These are phyloP conservation scores for Naganishia sp. DNA, from an alignment of 1,284 basidiomycete genomes.

Conservation along the genomic window DNA sequence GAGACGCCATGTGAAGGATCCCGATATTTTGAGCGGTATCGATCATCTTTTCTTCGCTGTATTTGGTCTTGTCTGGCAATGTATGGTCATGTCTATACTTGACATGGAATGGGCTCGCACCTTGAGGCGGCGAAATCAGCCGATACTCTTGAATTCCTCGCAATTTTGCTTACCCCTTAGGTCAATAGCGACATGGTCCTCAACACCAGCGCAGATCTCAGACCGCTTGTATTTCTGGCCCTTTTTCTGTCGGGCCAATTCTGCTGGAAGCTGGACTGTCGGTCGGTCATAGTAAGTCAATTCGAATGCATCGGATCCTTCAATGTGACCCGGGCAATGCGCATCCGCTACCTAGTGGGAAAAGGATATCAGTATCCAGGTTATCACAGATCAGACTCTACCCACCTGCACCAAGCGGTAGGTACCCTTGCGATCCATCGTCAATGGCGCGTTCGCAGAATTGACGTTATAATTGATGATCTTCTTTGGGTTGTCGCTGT, in stretches of 20 bases:
- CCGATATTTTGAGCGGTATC: constrained; percentile 73
- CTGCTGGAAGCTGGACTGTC: constrained; percentile 44
- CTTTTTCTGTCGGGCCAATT: constrained; percentile 63
- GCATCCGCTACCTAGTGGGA: constrained; percentile 69
- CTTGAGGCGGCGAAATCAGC: constrained; percentile 52
- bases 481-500: constrained; percentile 58
- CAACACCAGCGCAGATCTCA: constrained; percentile 76
- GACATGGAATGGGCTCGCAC: constrained; percentile 81
- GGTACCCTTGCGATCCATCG: constrained; percentile 67
- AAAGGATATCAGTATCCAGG: constrained; percentile 1
- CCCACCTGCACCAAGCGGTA: constrained; percentile 74
- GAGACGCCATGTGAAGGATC: constrained; percentile 78
- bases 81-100: constrained; percentile 50
- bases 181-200: constrained; percentile 76
- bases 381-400: background rate
- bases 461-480: constrained; percentile 59
- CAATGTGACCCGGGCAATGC: constrained; percentile 74
- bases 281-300: constrained; percentile 78
- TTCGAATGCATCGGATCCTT: constrained; percentile 64
- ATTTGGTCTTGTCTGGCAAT: constrained; percentile 51
- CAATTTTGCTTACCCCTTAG: constrained; percentile 63
- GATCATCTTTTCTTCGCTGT: constrained; percentile 68
- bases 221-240: constrained; percentile 66
- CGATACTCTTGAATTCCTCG: background rate
- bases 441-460: constrained; percentile 70